A percentile compares a stretch with the other conserved stretches of the same genome.
These are phyloP conservation scores for Annulohypoxylon nitens DNA, from an alignment of 495 filamentous ascomycete genomes.

Conservation along the genomic window DNA sequence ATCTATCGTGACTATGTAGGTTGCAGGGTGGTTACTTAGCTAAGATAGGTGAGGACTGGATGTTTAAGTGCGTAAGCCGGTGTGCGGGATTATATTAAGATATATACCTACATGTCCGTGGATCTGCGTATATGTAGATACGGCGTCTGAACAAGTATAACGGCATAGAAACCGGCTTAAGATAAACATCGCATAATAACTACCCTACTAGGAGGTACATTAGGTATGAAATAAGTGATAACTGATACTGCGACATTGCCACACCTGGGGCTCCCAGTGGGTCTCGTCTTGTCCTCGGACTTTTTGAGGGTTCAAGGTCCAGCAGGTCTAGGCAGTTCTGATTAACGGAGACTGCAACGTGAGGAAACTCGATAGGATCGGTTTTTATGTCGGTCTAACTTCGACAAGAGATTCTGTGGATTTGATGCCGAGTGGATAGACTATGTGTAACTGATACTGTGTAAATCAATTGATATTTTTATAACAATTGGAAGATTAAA, in stretches of 20 bases:
- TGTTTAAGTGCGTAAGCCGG: constrained; percentile 15
- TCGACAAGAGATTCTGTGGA: constrained; percentile 3
- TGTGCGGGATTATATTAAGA: constrained; percentile 41
- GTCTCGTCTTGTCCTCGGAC: background rate
- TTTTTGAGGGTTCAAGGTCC: constrained; percentile 4
- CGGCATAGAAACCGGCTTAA: background rate
- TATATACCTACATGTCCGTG: constrained; percentile 8
- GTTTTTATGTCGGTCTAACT: constrained; percentile 12
- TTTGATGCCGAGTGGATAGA: constrained; percentile 6
- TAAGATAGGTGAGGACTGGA: constrained; percentile 6
- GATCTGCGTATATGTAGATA: background rate
- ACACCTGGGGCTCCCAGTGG: constrained; percentile 10
- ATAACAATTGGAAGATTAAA: background rate
- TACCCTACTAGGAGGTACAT: background rate
- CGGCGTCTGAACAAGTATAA: background rate
- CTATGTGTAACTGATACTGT: background rate
- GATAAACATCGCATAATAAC: constrained; percentile 7
- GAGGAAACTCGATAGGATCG: constrained; percentile 3
- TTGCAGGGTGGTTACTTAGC: background rate
- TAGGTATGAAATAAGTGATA: constrained; percentile 21
- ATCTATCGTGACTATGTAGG: constrained; percentile 13
- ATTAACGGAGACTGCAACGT: background rate
- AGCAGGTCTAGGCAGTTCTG: constrained; percentile 10
- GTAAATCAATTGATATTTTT: background rate
- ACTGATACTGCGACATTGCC: constrained; percentile 23